Conservation (phyloP, 768 basidiomycete genomes). For the Steccherinum ochraceum region DNA sequence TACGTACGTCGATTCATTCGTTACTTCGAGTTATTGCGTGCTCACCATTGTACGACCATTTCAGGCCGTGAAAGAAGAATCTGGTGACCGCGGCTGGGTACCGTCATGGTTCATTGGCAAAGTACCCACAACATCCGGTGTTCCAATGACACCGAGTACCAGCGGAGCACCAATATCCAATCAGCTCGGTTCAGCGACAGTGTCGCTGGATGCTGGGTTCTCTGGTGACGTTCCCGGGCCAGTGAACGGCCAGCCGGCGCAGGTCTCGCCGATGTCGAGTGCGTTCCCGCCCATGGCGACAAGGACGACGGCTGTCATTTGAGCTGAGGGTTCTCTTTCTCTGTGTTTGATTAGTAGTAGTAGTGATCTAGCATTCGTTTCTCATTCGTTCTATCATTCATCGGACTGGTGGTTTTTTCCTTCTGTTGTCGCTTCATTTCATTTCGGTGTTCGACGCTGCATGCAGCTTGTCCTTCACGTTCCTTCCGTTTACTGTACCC, state of each 20-base stretch:
- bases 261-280: slow-evolving; percentile 75
- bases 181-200: slow-evolving; percentile 9
- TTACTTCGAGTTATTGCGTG: slow-evolving; percentile 10
- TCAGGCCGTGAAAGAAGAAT: slow-evolving; percentile 89
- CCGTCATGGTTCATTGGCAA: slow-evolving; percentile 99
- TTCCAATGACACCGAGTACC: slow-evolving; percentile 39
- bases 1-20: slow-evolving; percentile 48
- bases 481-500: no score
- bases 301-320: slow-evolving; percentile 17
- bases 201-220: slow-evolving; percentile 12
- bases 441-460: not conserved
- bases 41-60: slow-evolving; percentile 6
- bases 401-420: not conserved
- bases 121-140: slow-evolving; percentile 40
- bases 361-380: no score
- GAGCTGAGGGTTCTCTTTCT: no score
- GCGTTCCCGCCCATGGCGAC: slow-evolving; percentile 55
- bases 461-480: no score
- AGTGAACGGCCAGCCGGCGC: slow-evolving; percentile 37
- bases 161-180: slow-evolving; percentile 20
- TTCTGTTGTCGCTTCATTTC: slow-evolving; percentile 6
- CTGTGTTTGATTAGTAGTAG: not conserved
- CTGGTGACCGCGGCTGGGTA: slow-evolving; percentile 95
- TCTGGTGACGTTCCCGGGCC: slow-evolving; percentile 30
- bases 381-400: no score